These are phyloP conservation scores for Venturia effusa DNA, from an alignment of 2,329 filamentous ascomycete genomes.

Conservation along the genomic window DNA sequence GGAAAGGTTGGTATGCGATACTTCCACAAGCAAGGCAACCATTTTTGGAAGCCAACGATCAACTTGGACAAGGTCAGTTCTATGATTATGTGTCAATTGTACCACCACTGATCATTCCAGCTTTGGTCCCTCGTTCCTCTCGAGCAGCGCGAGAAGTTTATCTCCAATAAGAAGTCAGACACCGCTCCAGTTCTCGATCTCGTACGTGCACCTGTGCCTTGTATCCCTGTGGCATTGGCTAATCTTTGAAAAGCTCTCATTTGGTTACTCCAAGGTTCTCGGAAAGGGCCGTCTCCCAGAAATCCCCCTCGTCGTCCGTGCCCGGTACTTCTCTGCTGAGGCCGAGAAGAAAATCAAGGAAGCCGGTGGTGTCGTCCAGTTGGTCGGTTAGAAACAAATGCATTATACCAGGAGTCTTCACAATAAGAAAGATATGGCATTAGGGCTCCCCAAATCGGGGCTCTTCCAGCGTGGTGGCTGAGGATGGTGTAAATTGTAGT, in stretches of 20 bases:
- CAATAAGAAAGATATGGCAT: slow-evolving; percentile 10
- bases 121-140: slow-evolving; percentile 90
- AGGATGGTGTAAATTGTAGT: slow-evolving; percentile 32
- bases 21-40: slow-evolving; percentile 92
- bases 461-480: slow-evolving; percentile 42
- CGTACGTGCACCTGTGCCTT: slow-evolving; percentile 13
- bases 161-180: slow-evolving; percentile 69
- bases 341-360: slow-evolving; percentile 99
- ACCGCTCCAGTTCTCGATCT: slow-evolving; percentile 97
- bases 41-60: slow-evolving; percentile 97
- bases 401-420: slow-evolving; percentile 4
- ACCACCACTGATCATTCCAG: slow-evolving; percentile 35
- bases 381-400: slow-evolving; percentile 63
- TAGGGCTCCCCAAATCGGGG: slow-evolving; percentile 7
- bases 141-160: slow-evolving; percentile 89
- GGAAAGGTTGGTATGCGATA: slow-evolving; percentile 45
- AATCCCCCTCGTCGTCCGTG: slow-evolving; percentile 87
- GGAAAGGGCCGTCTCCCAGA: slow-evolving; percentile 95
- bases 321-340: slow-evolving; percentile 88
- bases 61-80: slow-evolving; percentile 86
- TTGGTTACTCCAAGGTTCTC: slow-evolving; percentile 97
- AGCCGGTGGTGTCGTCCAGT: slow-evolving; percentile 89
- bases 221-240: not conserved
- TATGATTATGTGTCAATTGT: not conserved
- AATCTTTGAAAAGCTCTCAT: slow-evolving; percentile 20